phyloP scores from a whole-genome alignment of 139 green algal genomes.

The Cymbomonas tetramitiformis region DNA sequence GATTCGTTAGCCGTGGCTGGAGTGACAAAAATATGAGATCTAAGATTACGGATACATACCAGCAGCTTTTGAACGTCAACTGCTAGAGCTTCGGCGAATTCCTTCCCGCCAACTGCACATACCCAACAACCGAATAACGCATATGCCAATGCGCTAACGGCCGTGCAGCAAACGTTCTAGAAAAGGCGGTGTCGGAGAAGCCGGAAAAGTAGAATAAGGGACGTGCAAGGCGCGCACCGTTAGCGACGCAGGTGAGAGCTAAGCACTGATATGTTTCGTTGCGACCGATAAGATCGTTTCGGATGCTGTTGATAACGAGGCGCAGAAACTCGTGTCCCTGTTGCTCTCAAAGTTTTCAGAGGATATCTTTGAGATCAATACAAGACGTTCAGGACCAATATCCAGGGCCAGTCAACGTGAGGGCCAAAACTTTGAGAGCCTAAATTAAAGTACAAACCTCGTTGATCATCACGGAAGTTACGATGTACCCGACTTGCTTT shows the following conservation, averaged over 20 bases:
- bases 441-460: constrained; percentile 59
- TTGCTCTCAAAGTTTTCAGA: too few species aligned
- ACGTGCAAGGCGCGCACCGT: too few species aligned
- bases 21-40: too few species aligned
- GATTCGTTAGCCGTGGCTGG: too few species aligned
- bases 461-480: constrained; percentile 69
- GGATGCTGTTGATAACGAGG: constrained; percentile 89
- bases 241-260: constrained; percentile 64
- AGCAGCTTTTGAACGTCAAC: constrained; percentile 81
- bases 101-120: constrained; percentile 82
- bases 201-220: too few species aligned
- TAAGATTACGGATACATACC: too few species aligned
- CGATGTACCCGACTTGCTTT: constrained; percentile 95
- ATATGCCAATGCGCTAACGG: too few species aligned
- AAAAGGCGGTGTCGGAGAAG: too few species aligned
- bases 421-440: not conserved
- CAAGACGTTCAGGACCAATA: constrained; percentile 24
- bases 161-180: too few species aligned
- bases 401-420: too few species aligned
- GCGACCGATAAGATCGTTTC: constrained; percentile 74
- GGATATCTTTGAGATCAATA: constrained; percentile 11
- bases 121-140: too few species aligned
- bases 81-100: constrained; percentile 83
- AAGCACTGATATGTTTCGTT: constrained; percentile 93
- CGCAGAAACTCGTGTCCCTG: constrained; percentile 90